Base-by-base conservation (phyloP, 2,329 filamentous ascomycete genomes). In the Xylaria arbuscula region DNA sequence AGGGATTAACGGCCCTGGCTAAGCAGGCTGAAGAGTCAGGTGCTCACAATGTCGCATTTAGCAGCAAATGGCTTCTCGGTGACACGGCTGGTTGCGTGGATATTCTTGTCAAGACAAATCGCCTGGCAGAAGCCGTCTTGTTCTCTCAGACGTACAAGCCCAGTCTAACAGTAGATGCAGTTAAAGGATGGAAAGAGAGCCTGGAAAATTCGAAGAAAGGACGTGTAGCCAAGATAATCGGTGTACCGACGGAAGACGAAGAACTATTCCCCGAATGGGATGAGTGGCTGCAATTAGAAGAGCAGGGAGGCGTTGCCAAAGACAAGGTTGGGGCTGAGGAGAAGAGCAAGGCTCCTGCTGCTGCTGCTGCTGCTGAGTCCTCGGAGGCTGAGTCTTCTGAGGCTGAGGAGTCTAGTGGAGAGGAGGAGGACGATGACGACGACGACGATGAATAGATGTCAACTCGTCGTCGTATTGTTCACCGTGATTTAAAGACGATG, bases 191-290 rank as follows among this genome's bases (percentile, higher is more conserved):
- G 96, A 98, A 97, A 82, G 87, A 90, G 69, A 88, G 84, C 38
- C 81, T 99, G 57, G 94, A 98, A 79, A 93, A 93, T 82, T 87
- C 86, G 62, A 95, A 95, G 79, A 97, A 97, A 85, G 88, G 86
- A 11, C 93, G 96, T 73, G 92, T 98, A 3, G 89, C 92, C 11
- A 92, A 95, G 82, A 85, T 94, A 59, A 87, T 99, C 62, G 95
- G 92, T 69, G 87, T 93, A 0, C 96, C 96, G 0, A 92, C 89
- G 0, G 90, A 92, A 74, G 93, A 94, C 68, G 92, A 92, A 48
- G 94, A 97, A 2, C 86, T 99, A 74, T 99, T 99, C 83, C 95
- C 95, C 0, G 93, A 98, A 76, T 99, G 96, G 96, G 92, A 97
- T 4, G 92, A 96, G 80, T 98, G 93, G 84, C 78, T 98, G 74